These are phyloP conservation scores for Myriosclerotinia duriaeana DNA, from an alignment of 2,329 filamentous ascomycete species.

Conservation along the genomic window DNA sequence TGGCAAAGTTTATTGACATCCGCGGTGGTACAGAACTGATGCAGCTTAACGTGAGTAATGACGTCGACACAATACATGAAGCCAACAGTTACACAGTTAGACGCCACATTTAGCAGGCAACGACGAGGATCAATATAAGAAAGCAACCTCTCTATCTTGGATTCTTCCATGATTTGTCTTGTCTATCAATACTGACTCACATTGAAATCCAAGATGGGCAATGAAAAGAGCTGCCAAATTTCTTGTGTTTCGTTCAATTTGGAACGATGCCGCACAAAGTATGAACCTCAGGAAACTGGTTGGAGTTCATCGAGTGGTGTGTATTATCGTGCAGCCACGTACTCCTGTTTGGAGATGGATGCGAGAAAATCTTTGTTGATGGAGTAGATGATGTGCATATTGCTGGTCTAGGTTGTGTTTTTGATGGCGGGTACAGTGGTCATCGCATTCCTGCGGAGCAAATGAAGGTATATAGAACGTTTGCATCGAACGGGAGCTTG, in stretches of 20 bases:
- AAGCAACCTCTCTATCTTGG: neutral
- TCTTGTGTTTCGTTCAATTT: slow-evolving; percentile 13
- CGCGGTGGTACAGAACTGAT: neutral
- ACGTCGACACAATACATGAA: neutral
- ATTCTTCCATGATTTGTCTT: neutral
- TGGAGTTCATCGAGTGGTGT: neutral
- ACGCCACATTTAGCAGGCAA: neutral
- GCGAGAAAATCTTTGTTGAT: neutral
- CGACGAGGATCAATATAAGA: neutral
- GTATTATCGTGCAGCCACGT: neutral
- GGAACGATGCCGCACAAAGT: neutral
- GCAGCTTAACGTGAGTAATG: neutral
- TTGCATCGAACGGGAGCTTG: slow-evolving; percentile 24
- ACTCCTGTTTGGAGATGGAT: neutral
- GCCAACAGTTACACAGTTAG: neutral
- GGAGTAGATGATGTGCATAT: neutral
- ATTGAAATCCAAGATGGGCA: neutral
- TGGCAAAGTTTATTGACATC: neutral
- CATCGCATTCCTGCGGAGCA: slow-evolving; percentile 1
- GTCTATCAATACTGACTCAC: neutral
- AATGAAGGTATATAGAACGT: neutral
- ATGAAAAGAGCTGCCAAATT: slow-evolving; percentile 3
- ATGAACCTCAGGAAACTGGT: neutral
- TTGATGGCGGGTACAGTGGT: neutral
- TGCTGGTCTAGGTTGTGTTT: slow-evolving; percentile 11